Evolutionary conservation across 148 eudicot species (phyloP).

Genomic region (Rheum nobile): DNA sequence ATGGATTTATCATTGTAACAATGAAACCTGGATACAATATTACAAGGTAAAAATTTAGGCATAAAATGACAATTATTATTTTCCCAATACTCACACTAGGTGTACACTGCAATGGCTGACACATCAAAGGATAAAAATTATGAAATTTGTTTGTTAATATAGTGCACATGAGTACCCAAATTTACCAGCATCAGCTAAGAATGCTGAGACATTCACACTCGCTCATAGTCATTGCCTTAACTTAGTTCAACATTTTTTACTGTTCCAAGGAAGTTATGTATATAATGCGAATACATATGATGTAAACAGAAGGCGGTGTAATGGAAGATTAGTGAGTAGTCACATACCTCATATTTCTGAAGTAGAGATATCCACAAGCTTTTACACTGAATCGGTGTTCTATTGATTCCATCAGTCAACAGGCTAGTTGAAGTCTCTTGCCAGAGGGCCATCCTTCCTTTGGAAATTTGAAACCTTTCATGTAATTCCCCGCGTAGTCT

Average conservation of each 20-base stretch:
- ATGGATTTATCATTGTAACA: neutral
- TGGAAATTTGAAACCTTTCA: constrained; percentile 60
- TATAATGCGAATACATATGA: neutral
- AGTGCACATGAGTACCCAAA: neutral
- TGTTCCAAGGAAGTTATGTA: neutral
- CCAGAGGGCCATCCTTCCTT: constrained; percentile 93
- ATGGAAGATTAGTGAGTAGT: too few relatives aligned
- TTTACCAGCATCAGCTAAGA: neutral
- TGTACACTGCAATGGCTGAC: neutral
- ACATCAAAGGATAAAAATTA: neutral
- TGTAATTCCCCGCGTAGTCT: constrained; percentile 62
- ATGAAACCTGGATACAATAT: neutral
- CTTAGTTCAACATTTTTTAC: too few relatives aligned
- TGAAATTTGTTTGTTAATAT: neutral
- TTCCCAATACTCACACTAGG: neutral
- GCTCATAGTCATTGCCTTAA: too few relatives aligned
- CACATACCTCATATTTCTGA: constrained; percentile 85
- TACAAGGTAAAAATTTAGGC: neutral
- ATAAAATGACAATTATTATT: neutral
- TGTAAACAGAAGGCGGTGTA: too few relatives aligned
- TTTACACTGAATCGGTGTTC: constrained; percentile 94
- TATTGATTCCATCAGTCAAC: constrained; percentile 42
- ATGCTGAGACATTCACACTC: neutral
- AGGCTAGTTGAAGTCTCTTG: constrained; percentile 76
- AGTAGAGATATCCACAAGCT: constrained; percentile 82